Base-by-base conservation (phyloP, 768 basidiomycete genomes). In the Cubamyces lactineus region DNA sequence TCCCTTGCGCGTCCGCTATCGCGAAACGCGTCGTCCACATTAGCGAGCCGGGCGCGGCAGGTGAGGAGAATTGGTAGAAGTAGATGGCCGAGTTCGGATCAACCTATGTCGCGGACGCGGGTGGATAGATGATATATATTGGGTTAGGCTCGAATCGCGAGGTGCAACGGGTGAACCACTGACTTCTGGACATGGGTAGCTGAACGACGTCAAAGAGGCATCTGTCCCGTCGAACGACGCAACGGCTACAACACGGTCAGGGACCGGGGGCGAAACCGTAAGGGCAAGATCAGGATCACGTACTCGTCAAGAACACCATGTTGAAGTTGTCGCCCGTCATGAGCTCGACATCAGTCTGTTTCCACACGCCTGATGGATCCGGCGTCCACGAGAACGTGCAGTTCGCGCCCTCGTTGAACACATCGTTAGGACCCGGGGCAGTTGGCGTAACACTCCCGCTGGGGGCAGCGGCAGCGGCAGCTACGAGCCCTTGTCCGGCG, bases 11-110 rank as follows among this genome's bases (percentile, higher is more conserved):
- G 28, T 79, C 82, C 3, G 87, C 84, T 68, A 93, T 90, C 39
- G 87, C 77, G 51, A 51, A 65, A 60, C 58, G 59, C 55, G 54
- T 52, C 7, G 67, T 63, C 62, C 62, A 63, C 38, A 42, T 19
- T n/a, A 24, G 9, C 17, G 16, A 49, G 41, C 23, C 19, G 15
- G 53, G 58, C 24, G 47, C 52, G 2, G 53, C 53, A 0, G 81
- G 74, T 1, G 84, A 74, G 15, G 83, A 78, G 79, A 91, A 93
- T 69, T 93, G 89, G 74, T 91, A 92, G 78, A 94, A 94, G 77
- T 92, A 93, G 66, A 93, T 86, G 40, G 84, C 71, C 1, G 91
- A 79, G 73, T 89, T 79, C n/a, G 84, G 82, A 19, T 75, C 76
- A 41, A 92, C 89, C 86, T 89, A 67, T 52, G 43, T 54, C 2